A percentile compares a stretch with the other conserved stretches of the same genome.
Conservation (phyloP, 2,329 filamentous ascomycete genomes). For the Stachybotrys elegans region DNA sequence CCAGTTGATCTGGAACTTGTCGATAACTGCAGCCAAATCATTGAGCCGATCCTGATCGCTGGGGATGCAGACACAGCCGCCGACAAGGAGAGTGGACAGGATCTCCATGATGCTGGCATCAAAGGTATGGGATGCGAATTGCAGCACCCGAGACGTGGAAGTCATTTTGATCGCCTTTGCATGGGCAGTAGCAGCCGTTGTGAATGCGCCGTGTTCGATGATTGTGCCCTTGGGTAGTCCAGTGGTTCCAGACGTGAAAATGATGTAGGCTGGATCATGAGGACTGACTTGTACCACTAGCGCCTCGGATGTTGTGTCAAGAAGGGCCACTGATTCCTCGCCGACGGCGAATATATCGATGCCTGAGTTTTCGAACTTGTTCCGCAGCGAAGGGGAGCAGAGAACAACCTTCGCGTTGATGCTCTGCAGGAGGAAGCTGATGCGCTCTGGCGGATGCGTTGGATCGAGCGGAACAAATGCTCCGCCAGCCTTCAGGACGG, state of each 20-base stretch:
- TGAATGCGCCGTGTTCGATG: slow-evolving; percentile 10
- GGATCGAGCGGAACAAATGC: slow-evolving; percentile 28
- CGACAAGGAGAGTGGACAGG: slow-evolving; percentile 7
- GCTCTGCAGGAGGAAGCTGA: slow-evolving; percentile 1
- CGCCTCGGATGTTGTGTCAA: not conserved
- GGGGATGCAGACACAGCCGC: slow-evolving; percentile 13
- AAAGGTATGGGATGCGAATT: slow-evolving; percentile 14
- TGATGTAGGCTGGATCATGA: slow-evolving; percentile 8
- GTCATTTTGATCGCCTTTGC: slow-evolving; percentile 3
- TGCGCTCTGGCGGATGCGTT: slow-evolving; percentile 10
- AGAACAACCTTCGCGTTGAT: slow-evolving; percentile 5
- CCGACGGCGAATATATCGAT: not conserved
- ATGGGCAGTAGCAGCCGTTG: slow-evolving; percentile 4
- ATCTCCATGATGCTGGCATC: slow-evolving; percentile 12
- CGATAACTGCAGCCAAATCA: slow-evolving; percentile 8
- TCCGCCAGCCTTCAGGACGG: slow-evolving; percentile 26
- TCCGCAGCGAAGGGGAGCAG: slow-evolving; percentile 1
- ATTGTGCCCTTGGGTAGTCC: slow-evolving; percentile 18
- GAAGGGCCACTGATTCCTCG: not conserved
- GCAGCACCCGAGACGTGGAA: slow-evolving; percentile 5
- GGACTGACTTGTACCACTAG: not conserved
- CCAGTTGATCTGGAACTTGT: slow-evolving; percentile 6
- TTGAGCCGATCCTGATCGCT: slow-evolving; percentile 12
- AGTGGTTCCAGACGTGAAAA: slow-evolving; percentile 19
- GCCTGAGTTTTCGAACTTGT: slow-evolving; percentile 1